Base-by-base conservation (phyloP, 208 protist genomes). In the Trypanosoma lewisi region DNA sequence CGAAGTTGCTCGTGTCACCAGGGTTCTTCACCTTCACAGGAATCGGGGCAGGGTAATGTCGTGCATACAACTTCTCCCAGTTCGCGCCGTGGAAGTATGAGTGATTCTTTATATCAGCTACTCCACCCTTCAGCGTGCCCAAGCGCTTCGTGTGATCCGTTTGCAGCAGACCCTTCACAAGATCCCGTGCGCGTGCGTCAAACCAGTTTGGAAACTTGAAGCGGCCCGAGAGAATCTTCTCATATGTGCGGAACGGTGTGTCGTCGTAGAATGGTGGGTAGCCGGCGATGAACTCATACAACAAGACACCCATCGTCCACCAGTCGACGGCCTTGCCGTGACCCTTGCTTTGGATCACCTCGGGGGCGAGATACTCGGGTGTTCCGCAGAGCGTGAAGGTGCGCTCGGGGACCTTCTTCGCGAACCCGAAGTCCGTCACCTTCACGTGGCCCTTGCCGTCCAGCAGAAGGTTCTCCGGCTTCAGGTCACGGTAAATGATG, bases 271-370 rank as follows among this genome's bases (percentile, higher is more conserved):
- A 98, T 25, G 95, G 95, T 49, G 95, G 81, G 53, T 93, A 86
- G 50, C 93, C 95, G 8, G 91, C 75, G 52, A 98, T 83, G 80
- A 98, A 96, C 85, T 98, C 95, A 70, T 97, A 98, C 36, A 98
- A 67, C 33, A 99, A 64, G 41, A 98, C 91, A 42, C 97, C 97
- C 70, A 97, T 93, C 47, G 85, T 87, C 97, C 97, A 99, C 96
- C 95, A 98, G 79, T 99, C 97, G 25, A 98, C 95, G 30, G 91
- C 89, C 77, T 97, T 98, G 21, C 94, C 94, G 75, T 98, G 93
- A 0, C 87, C 90, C 57, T 94, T 89, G 48, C 85, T 87, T 67
- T 87, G 72, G 23, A 98, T 81, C 64, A 98, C 89, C 79, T 98
- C 94, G 28, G 96, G 91, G n/a, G 97, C 86, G 42, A 96, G 75